Evolutionary conservation across 2,329 filamentous ascomycete species (phyloP).

Genomic region (Cercospora zeina): DNA sequence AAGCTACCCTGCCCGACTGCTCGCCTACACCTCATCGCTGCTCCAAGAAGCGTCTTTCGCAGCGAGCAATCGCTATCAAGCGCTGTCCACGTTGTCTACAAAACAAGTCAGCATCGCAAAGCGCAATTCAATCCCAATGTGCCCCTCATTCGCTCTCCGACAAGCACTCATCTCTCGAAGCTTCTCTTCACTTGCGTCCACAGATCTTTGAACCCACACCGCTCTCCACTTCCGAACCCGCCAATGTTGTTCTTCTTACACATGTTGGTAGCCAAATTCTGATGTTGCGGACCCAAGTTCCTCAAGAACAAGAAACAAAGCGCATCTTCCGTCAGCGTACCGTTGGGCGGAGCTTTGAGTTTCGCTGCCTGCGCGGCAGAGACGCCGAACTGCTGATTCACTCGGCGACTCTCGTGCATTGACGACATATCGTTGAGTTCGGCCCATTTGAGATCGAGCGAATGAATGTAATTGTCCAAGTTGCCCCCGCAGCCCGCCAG

Average conservation of each 20-base stretch:
- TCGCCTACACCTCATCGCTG: not conserved
- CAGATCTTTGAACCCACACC: constrained; percentile 35
- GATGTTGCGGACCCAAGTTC: constrained; percentile 32
- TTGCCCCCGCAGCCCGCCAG: constrained; percentile 28
- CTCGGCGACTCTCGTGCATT: constrained; percentile 23
- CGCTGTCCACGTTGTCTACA: not conserved
- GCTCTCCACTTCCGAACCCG: constrained; percentile 38
- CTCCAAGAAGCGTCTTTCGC: no score
- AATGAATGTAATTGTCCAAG: constrained; percentile 34
- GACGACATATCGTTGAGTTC: constrained; percentile 34
- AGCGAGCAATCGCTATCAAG: not conserved
- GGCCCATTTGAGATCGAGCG: constrained; percentile 33
- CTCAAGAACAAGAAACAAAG: constrained; percentile 38
- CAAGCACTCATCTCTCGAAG: constrained; percentile 20
- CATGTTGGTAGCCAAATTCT: constrained; percentile 31
- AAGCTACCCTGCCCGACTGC: constrained; percentile 2
- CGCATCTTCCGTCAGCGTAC: constrained; percentile 34
- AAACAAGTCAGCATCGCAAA: not conserved
- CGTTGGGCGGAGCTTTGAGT: constrained; percentile 20
- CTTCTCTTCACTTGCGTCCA: constrained; percentile 31
- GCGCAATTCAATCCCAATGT: not conserved
- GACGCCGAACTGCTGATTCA: constrained; percentile 18
- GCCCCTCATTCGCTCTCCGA: not conserved
- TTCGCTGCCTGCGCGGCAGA: constrained; percentile 20
- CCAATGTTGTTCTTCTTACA: constrained; percentile 38